Evolutionary conservation across 140 eudicot species (phyloP).

Genomic region (Ambrosia hybrid): DNA sequence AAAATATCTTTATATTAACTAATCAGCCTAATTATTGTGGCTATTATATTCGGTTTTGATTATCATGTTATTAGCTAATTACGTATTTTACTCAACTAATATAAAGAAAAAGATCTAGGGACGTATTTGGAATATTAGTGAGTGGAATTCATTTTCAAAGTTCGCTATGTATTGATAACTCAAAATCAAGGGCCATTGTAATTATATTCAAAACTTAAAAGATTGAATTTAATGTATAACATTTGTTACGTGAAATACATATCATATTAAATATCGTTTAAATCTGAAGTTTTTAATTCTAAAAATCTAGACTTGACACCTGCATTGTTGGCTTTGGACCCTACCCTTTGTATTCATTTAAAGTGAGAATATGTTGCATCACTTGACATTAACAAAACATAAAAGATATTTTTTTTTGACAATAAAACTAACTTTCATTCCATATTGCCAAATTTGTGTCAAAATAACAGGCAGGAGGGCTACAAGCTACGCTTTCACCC

Average conservation of each 20-base stretch:
- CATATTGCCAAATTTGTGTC: no score
- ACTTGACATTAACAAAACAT: conserved; percentile 17
- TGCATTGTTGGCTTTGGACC: conserved; percentile 24
- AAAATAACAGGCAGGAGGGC: no score
- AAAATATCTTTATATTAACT: not conserved
- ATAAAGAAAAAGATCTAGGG: conserved; percentile 3
- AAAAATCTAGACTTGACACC: conserved; percentile 18
- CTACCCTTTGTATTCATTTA: conserved; percentile 27
- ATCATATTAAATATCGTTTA: not conserved
- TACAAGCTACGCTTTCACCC: no score
- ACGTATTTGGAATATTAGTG: not conserved
- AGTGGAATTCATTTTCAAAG: conserved; percentile 10
- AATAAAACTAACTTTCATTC: no score
- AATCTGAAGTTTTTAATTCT: not conserved
- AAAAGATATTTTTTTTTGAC: not conserved
- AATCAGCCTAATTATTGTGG: conserved; percentile 3
- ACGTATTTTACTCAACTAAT: not conserved
- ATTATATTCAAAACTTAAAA: not conserved
- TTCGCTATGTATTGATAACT: conserved; percentile 4
- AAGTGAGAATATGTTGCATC: conserved; percentile 34
- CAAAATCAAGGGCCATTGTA: conserved; percentile 7
- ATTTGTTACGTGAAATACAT: conserved; percentile 14
- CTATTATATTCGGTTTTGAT: not conserved
- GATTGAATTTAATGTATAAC: not conserved
- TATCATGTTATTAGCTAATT: conserved; percentile 6